phyloP scores from a whole-genome alignment of 2,329 filamentous ascomycete species.

The Ophiostoma novo-ulmi region DNA sequence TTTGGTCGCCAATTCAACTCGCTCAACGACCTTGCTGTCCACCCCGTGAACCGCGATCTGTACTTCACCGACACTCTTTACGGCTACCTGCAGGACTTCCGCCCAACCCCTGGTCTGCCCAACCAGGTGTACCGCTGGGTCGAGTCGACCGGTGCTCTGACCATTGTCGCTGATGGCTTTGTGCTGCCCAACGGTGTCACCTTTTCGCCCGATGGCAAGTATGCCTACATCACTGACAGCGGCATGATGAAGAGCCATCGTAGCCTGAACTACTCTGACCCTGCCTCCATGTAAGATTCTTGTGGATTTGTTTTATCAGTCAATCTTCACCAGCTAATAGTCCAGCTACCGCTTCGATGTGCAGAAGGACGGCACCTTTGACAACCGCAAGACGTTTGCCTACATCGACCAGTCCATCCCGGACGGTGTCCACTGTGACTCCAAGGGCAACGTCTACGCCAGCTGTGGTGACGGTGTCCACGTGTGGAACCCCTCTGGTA shows the following conservation, averaged over 20 bases:
- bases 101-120: constrained; percentile 47
- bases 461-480: constrained; percentile 49
- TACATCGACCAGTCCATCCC: constrained; percentile 50
- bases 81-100: constrained; percentile 54
- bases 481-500: constrained; percentile 46
- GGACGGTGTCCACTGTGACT: constrained; percentile 56
- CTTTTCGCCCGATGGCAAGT: constrained; percentile 50
- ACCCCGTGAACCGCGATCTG: constrained; percentile 51
- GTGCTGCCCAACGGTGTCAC: constrained; percentile 52
- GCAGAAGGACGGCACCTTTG: constrained; percentile 42
- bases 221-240: constrained; percentile 55
- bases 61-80: constrained; percentile 62
- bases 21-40: constrained; percentile 52
- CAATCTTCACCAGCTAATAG: neutral
- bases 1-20: constrained; percentile 57
- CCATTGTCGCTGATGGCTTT: constrained; percentile 55
- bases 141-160: constrained; percentile 45
- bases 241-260: constrained; percentile 39
- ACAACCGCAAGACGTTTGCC: constrained; percentile 52
- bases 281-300: constrained; percentile 44
- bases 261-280: constrained; percentile 39
- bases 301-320: constrained; percentile 1
- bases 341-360: constrained; percentile 45
- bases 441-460: constrained; percentile 51
- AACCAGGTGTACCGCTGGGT: constrained; percentile 57